Evolutionary conservation across 441 rosid species (phyloP).

Genomic region (Syzygium malaccense): DNA sequence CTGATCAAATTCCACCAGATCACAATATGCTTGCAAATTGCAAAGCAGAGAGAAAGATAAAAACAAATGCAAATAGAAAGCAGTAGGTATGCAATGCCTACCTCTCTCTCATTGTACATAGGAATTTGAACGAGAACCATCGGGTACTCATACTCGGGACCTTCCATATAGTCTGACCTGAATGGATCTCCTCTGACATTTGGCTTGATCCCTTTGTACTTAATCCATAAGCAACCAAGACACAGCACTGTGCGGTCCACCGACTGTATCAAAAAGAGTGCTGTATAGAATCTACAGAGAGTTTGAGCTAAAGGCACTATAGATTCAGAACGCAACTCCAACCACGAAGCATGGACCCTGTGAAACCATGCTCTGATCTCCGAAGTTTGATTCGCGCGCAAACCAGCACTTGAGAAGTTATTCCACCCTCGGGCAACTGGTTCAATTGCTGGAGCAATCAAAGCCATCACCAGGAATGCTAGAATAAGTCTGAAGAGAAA

Average conservation of each 20-base stretch:
- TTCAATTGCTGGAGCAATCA: conserved; percentile 57
- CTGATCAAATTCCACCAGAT: not conserved
- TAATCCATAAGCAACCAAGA: conserved; percentile 90
- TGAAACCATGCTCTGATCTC: conserved; percentile 53
- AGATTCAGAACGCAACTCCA: conserved; percentile 54
- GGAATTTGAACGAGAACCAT: conserved; percentile 98
- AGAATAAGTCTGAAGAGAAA: conserved; percentile 53
- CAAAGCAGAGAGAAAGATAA: not conserved
- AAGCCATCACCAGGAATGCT: conserved; percentile 40
- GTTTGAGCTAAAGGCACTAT: conserved; percentile 61
- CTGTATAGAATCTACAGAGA: conserved; percentile 67
- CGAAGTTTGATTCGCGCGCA: conserved; percentile 41
- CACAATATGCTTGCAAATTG: not conserved
- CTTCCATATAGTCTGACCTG: conserved; percentile 50
- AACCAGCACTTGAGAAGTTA: conserved; percentile 41
- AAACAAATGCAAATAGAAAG: not conserved
- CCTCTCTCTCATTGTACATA: conserved; percentile 96
- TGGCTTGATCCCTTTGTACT: conserved; percentile 71
- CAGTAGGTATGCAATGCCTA: conserved; percentile 11
- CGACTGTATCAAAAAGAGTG: conserved; percentile 75
- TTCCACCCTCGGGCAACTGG: conserved; percentile 78
- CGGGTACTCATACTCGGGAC: conserved; percentile 47
- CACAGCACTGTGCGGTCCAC: conserved; percentile 70
- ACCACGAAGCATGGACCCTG: conserved; percentile 62
- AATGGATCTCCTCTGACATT: conserved; percentile 50